phyloP scores from a whole-genome alignment of 768 basidiomycete species.

The Megacollybia marginata region DNA sequence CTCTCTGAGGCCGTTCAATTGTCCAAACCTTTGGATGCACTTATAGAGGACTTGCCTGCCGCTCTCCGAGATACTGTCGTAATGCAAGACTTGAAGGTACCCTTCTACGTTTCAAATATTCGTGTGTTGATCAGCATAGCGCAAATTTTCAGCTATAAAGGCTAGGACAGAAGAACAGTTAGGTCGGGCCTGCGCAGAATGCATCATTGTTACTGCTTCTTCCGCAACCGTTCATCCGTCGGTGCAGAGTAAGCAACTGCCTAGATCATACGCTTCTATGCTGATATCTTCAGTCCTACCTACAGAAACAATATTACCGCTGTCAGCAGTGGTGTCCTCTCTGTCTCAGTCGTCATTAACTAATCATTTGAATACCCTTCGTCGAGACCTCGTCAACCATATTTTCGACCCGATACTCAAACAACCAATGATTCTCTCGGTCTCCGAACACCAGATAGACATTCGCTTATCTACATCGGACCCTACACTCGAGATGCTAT shows the following conservation, averaged over 20 bases:
- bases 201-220: slow-evolving; percentile 43
- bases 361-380: slow-evolving; percentile 49
- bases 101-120: slow-evolving; percentile 11
- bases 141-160: slow-evolving; percentile 42
- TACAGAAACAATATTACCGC: slow-evolving; percentile 40
- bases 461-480: slow-evolving; percentile 38
- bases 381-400: slow-evolving; percentile 54
- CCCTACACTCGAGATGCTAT: slow-evolving; percentile 21
- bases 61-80: slow-evolving; percentile 47
- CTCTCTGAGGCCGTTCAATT: slow-evolving; percentile 57
- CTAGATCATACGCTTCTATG: slow-evolving; percentile 1
- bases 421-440: slow-evolving; percentile 39
- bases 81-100: slow-evolving; percentile 51
- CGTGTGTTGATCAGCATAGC: slow-evolving; percentile 27
- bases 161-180: slow-evolving; percentile 67
- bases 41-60: slow-evolving; percentile 40
- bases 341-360: slow-evolving; percentile 48
- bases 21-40: slow-evolving; percentile 30
- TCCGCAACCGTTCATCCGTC: slow-evolving; percentile 43
- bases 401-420: slow-evolving; percentile 54
- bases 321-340: slow-evolving; percentile 52
- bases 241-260: slow-evolving; percentile 31
- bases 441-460: slow-evolving; percentile 40
- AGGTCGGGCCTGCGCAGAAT: slow-evolving; percentile 56
- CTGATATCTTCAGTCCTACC: slow-evolving; percentile 43